Base-by-base conservation (phyloP, 2,329 filamentous ascomycete species). In the Anisogramma anomala region DNA sequence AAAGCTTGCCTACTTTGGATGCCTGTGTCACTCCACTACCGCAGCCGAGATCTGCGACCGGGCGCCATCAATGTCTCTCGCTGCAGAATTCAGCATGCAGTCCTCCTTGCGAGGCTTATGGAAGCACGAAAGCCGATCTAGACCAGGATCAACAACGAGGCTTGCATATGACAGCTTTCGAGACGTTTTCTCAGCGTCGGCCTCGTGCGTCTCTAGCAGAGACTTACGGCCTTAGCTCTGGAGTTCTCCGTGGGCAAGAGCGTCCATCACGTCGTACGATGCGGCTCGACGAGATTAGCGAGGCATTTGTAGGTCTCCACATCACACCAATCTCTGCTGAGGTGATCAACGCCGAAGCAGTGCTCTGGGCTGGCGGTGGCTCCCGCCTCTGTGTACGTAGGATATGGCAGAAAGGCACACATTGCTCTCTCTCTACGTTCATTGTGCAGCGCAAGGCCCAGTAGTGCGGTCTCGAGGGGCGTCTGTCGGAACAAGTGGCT, bases 1-100 rank as follows among this genome's bases (percentile, higher is more conserved):
- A 60, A 61, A 44, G 52, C 55, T 58, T 63, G 50, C 61, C 61
- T 51, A 56, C 57, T 57, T 61, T 51, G 61, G 61, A 56, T 45
- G 48, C 50, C 52, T 48, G 54, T 59, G 48, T 44, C 11, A 58
- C 53, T 27, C 40, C 18, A 28, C 30, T 43, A 33, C 35, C 20
- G 39, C 30, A 41, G 17, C 32, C 35, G 38, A 43, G 45, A 44
- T 43, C 41, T 44, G 45, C 32, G 25, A 41, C 41, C 37, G 33
- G 23, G 31, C 32, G 32, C 41, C 45, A 39, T 32, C 22, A 34
- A 22, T 47, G 41, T 47, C 31, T 38, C 37, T 46, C 47, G 33
- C 39, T 38, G 35, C 13, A 28, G n/a, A 39, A 44, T 26, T 36
- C 33, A 36, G 9, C 27, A 41, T 44, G 41, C 45, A 44, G 38